Conservation (phyloP, 2,329 filamentous ascomycete genomes). For the Aspergillus nomiae region DNA sequence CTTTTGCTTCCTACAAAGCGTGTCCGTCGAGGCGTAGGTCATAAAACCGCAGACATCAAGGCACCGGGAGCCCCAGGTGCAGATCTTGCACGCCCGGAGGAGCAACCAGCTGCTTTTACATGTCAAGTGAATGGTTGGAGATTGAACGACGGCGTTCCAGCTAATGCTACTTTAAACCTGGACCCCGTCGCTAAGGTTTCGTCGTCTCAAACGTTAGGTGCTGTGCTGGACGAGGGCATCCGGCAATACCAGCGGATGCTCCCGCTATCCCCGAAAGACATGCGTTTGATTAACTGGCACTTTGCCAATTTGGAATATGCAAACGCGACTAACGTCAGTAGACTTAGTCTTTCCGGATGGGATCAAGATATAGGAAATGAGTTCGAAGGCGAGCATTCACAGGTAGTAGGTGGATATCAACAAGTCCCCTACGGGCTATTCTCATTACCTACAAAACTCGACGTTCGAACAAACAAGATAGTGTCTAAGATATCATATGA, state of each 20-base stretch:
- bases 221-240: constrained; percentile 90
- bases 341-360: constrained; percentile 87
- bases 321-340: constrained; percentile 85
- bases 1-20: constrained; percentile 46
- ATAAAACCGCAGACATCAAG: constrained; percentile 55
- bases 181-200: constrained; percentile 64
- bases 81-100: constrained; percentile 67
- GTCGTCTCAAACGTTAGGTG: constrained; percentile 73
- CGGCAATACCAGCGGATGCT: constrained; percentile 82
- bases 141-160: constrained; percentile 64
- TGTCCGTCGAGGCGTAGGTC: constrained; percentile 47
- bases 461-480: constrained; percentile 72
- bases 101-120: constrained; percentile 73
- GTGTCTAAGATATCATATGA: constrained; percentile 74
- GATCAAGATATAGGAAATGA: constrained; percentile 98
- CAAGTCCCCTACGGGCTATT: constrained; percentile 86
- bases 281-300: constrained; percentile 95
- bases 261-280: constrained; percentile 80
- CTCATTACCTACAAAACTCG: constrained; percentile 72
- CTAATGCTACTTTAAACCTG: constrained; percentile 71
- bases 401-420: constrained; percentile 92
- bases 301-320: constrained; percentile 98
- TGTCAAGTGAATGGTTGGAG: constrained; percentile 82
- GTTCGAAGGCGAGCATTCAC: constrained; percentile 91
- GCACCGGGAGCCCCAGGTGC: constrained; percentile 47